phyloP scores from a whole-genome alignment of 148 eudicot genomes.

The Pouteria glomerata region DNA sequence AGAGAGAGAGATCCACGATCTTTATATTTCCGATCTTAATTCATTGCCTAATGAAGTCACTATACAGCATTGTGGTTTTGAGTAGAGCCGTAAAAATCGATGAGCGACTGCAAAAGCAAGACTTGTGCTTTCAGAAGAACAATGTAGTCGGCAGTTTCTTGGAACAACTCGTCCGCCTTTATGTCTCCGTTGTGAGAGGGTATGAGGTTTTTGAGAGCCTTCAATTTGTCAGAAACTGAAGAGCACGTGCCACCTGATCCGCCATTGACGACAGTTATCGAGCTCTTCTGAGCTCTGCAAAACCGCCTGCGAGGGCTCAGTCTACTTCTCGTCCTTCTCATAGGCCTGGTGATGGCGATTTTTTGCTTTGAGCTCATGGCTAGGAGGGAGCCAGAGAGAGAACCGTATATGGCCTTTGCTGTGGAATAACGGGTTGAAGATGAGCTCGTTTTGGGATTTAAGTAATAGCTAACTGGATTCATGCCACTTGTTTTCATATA shows the following conservation, averaged over 20 bases:
- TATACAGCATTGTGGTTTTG: constrained; percentile 6
- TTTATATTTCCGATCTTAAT: background rate
- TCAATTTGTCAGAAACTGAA: constrained; percentile 29
- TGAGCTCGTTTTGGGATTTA: constrained; percentile 12
- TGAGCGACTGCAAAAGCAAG: constrained; percentile 28
- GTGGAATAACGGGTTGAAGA: background rate
- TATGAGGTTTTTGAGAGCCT: constrained; percentile 35
- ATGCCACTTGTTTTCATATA: background rate
- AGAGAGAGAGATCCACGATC: background rate
- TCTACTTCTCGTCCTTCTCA: constrained; percentile 7
- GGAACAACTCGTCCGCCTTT: constrained; percentile 32
- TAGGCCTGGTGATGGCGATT: background rate
- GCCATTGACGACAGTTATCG: background rate
- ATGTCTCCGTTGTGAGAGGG: constrained; percentile 14
- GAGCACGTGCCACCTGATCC: background rate
- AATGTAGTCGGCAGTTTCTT: constrained; percentile 37
- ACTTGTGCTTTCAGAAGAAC: constrained; percentile 31
- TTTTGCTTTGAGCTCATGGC: constrained; percentile 15
- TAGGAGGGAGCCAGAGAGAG: background rate
- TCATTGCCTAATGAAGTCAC: background rate
- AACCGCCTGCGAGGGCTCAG: background rate
- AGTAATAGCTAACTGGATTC: background rate
- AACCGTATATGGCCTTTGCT: background rate
- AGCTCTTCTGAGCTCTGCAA: background rate
- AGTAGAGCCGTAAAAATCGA: constrained; percentile 25